A percentile compares a stretch with the other conserved stretches of the same genome.
Conservation (phyloP, 129 eudicot species). For the Rutidosis leptorrhynchoides region DNA sequence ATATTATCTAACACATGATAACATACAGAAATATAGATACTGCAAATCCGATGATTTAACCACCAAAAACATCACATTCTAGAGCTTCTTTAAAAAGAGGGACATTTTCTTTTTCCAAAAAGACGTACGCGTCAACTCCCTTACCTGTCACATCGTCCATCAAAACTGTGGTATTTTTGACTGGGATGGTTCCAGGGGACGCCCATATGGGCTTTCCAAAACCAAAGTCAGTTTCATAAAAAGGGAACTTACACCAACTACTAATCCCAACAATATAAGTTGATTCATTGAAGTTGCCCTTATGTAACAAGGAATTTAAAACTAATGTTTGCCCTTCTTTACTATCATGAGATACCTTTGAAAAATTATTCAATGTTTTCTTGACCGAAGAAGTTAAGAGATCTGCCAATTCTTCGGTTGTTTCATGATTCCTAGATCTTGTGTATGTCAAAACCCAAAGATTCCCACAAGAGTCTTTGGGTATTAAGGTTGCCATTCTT, state of each 20-base stretch:
- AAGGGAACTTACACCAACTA: too few relatives aligned
- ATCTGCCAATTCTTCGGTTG: slow-evolving; percentile 1
- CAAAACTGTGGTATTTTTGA: neutral
- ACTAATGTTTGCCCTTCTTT: slow-evolving; percentile 19
- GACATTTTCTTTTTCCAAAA: neutral
- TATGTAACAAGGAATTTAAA: slow-evolving; percentile 18
- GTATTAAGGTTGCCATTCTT: slow-evolving; percentile 19
- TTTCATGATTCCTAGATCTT: slow-evolving; percentile 6
- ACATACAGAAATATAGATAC: too few relatives aligned
- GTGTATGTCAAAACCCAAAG: neutral
- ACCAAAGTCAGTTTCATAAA: too few relatives aligned
- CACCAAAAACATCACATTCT: too few relatives aligned
- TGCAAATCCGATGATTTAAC: too few relatives aligned
- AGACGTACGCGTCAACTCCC: slow-evolving; percentile 11
- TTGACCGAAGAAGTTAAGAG: slow-evolving; percentile 5
- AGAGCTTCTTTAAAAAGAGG: slow-evolving; percentile 1
- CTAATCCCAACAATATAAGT: neutral
- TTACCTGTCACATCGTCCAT: slow-evolving; percentile 9
- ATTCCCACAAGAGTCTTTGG: slow-evolving; percentile 29
- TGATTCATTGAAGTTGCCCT: neutral
- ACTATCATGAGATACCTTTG: too few relatives aligned
- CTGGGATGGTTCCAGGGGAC: neutral
- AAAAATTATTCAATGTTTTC: neutral
- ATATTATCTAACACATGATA: too few relatives aligned
- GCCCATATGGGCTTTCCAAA: slow-evolving; percentile 21